Base-by-base conservation (phyloP, 768 basidiomycete species). In the Rhodotorula paludigena region DNA sequence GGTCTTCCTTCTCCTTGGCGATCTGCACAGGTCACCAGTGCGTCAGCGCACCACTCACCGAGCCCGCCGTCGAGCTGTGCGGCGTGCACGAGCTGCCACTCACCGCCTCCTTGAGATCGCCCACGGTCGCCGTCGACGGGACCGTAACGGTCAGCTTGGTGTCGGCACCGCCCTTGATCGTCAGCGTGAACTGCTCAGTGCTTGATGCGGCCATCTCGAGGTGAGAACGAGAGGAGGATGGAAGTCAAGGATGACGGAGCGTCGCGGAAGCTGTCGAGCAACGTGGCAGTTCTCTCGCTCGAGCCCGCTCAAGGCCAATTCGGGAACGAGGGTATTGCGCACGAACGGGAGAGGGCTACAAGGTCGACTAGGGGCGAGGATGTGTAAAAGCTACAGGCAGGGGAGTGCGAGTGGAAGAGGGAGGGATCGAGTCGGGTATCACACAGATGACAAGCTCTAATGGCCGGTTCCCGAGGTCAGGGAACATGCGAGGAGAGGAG, bases 91-190 rank as follows among this genome's bases (percentile, higher is more conserved):
- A 92, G 86, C 4, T 88, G 87, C 80, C 16, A 30, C 55, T 90
- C 86, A 99, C 90, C 39, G 86, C 86, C 67, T 86, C 83, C 82
- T 99, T 99, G 76, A 99, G 86, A 71, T 98, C 91, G 55, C 82
- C 80, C 33, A 98, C 92, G 1, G 88, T 88, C 82, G 93, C 91
- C 78, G 87, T 86, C 5, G 86, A 83, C 56, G 83, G 79, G 76
- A 97, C 91, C 39, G 85, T 82, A 66, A 98, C 87, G 76, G 90
- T 85, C 41, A 98, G 84, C 82, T 96, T 97, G 80, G 94, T 83
- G 80, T 97, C 93, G 76, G 49, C 45, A 21, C 73, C 66, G 10
- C 66, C 78, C 69, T 80, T 79, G 71, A 81, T 74, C 58, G 76
- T 80, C 64, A 80, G 78, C 42, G 64, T 48, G 44, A 77, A 47